phyloP scores from a whole-genome alignment of 2,329 filamentous ascomycete species.

The Botrytis pseudocinerea region DNA sequence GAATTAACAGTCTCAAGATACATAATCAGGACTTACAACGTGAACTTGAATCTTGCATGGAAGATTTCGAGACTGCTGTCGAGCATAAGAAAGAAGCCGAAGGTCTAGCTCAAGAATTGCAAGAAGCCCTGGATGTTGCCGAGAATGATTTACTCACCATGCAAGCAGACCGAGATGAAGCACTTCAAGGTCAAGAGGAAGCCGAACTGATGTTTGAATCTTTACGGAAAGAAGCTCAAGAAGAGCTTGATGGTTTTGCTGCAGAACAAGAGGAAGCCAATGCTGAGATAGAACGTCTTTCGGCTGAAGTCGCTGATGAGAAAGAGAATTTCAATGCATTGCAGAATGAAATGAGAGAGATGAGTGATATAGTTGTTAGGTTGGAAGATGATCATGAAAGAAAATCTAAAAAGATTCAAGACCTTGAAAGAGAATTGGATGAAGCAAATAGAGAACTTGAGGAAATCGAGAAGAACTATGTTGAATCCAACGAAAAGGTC shows the following conservation, averaged over 20 bases:
- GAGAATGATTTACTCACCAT: conserved; percentile 78
- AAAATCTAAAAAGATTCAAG: conserved; percentile 75
- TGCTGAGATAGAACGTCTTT: conserved; percentile 68
- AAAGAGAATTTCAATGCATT: conserved; percentile 88
- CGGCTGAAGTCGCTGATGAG: conserved; percentile 71
- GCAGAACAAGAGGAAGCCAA: conserved; percentile 71
- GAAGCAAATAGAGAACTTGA: conserved; percentile 87
- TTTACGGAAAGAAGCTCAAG: conserved; percentile 62
- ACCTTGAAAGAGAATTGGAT: conserved; percentile 77
- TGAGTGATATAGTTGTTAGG: conserved; percentile 81
- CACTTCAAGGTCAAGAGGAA: conserved; percentile 63
- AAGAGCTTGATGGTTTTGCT: conserved; percentile 66
- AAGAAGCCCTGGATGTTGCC: conserved; percentile 77
- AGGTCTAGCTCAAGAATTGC: conserved; percentile 60
- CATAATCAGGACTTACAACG: conserved; percentile 86
- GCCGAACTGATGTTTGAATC: conserved; percentile 61
- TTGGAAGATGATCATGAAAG: conserved; percentile 87
- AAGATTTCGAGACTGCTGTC: conserved; percentile 75
- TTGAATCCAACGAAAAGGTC: conserved; percentile 83
- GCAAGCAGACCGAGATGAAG: conserved; percentile 84
- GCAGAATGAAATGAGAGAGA: conserved; percentile 88
- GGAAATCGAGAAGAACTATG: conserved; percentile 77
- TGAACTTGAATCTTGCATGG: conserved; percentile 76
- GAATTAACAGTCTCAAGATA: conserved; percentile 80
- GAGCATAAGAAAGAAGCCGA: conserved; percentile 62